Conservation (phyloP, 768 basidiomycete genomes). For the Termitomyces sp. region DNA sequence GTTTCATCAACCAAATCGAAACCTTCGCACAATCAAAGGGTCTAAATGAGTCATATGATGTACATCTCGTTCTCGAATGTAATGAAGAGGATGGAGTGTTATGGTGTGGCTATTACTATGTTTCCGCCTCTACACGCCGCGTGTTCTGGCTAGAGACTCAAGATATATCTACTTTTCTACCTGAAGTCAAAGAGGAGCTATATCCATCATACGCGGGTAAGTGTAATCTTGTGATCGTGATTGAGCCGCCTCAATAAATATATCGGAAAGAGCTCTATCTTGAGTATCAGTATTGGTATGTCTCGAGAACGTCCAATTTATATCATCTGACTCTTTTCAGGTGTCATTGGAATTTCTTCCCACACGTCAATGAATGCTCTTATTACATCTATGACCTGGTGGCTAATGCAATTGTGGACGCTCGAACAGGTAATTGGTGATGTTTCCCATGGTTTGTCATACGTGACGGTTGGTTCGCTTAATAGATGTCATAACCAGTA, state of each 20-base stretch:
- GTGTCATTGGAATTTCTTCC: slow-evolving; percentile 3
- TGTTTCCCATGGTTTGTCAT: background rate
- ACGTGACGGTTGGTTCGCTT: background rate
- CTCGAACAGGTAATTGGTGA: slow-evolving; percentile 1
- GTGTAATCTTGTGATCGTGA: background rate
- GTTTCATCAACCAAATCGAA: slow-evolving; percentile 2
- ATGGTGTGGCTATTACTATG: slow-evolving; percentile 7
- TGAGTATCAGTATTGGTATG: slow-evolving; percentile 4
- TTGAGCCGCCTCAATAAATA: background rate
- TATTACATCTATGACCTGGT: background rate
- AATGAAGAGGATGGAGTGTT: background rate
- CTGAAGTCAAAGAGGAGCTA: no score
- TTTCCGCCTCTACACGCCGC: background rate
- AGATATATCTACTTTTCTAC: background rate
- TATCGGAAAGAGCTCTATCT: slow-evolving; percentile 1
- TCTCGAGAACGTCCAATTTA: background rate
- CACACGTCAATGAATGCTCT: background rate
- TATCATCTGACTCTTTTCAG: background rate
- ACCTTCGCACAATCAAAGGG: background rate
- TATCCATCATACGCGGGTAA: background rate
- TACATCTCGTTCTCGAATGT: slow-evolving; percentile 5
- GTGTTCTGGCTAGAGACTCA: slow-evolving; percentile 1
- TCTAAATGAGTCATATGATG: background rate
- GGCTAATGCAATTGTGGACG: background rate
- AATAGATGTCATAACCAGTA: slow-evolving; percentile 1